Percentiles rank a stretch among this genome's conserved stretches.
Conservation (phyloP, 805 yeast species). For the Yarrowia sp. region DNA sequence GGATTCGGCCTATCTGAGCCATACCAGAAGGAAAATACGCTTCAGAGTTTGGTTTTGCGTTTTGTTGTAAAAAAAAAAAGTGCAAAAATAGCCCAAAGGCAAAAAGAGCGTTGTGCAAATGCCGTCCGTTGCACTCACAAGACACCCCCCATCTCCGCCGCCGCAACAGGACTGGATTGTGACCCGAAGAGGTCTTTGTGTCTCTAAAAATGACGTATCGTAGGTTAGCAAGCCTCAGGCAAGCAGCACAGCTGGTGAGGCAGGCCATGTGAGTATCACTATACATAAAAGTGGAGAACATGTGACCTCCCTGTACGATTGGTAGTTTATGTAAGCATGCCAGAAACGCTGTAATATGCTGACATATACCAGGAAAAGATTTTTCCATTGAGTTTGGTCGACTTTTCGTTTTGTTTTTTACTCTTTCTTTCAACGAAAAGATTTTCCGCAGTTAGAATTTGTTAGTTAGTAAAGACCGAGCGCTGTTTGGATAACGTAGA, state of each 20-base stretch:
- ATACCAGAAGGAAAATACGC: not conserved
- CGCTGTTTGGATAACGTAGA: slow-evolving; percentile 26
- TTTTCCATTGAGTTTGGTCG: not conserved
- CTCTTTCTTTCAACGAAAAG: not conserved
- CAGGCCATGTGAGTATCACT: too few relatives aligned
- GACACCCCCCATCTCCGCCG: not conserved
- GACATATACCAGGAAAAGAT: not conserved
- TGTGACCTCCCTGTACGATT: too few relatives aligned
- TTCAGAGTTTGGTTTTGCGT: not conserved
- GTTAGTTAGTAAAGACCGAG: slow-evolving; percentile 4
- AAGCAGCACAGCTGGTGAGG: too few relatives aligned
- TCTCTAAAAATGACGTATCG: not conserved
- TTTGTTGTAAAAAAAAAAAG: not conserved
- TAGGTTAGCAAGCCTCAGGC: too few relatives aligned
- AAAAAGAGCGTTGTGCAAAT: slow-evolving; percentile 2
- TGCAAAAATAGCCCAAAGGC: not conserved
- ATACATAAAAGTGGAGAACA: too few relatives aligned
- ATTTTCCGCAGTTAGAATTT: slow-evolving; percentile 13
- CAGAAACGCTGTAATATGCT: not conserved
- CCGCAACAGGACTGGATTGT: not conserved
- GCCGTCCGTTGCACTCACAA: slow-evolving; percentile 11
- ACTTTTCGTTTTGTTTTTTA: not conserved
- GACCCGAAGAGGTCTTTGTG: not conserved
- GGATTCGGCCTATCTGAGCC: slow-evolving; percentile 25
- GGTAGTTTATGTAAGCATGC: not conserved